These are phyloP conservation scores for Blastobotrys apis DNA, from an alignment of 1,139 yeast species.

Conservation along the genomic window DNA sequence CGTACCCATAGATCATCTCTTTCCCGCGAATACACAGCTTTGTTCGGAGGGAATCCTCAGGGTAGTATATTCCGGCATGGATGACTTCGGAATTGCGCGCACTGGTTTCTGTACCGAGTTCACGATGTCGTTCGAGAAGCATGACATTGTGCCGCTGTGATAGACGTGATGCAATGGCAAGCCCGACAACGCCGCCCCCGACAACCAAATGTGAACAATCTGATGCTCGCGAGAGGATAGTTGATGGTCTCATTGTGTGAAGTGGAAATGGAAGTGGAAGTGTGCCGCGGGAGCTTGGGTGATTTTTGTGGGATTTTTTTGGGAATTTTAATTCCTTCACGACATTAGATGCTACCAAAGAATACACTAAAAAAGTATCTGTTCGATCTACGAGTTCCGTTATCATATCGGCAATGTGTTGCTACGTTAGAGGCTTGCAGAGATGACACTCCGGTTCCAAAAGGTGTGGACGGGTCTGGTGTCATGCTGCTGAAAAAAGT, in stretches of 20 bases:
- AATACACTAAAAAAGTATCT: slow-evolving; percentile 27
- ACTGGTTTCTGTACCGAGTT: slow-evolving; percentile 74
- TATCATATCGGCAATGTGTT: slow-evolving; percentile 26
- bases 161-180: slow-evolving; percentile 73
- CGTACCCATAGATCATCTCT: slow-evolving; percentile 54
- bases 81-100: slow-evolving; percentile 87
- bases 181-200: slow-evolving; percentile 88
- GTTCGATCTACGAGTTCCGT: slow-evolving; percentile 30
- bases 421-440: slow-evolving; percentile 23
- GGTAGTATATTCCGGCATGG: slow-evolving; percentile 87
- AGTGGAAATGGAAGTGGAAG: background rate
- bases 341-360: slow-evolving; percentile 26
- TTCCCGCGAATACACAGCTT: slow-evolving; percentile 73
- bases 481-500: slow-evolving; percentile 66
- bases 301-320: no score
- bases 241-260: slow-evolving; percentile 8
- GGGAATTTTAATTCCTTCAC: no score
- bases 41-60: slow-evolving; percentile 61
- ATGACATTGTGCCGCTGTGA: slow-evolving; percentile 49
- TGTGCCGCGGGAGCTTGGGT: no score
- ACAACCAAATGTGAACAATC: slow-evolving; percentile 78
- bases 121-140: slow-evolving; percentile 61
- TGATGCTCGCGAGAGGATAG: background rate
- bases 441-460: slow-evolving; percentile 16
- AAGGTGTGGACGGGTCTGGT: slow-evolving; percentile 36